phyloP scores from a whole-genome alignment of 192 early-diverging fungal species.

The Podila clonocystis region DNA sequence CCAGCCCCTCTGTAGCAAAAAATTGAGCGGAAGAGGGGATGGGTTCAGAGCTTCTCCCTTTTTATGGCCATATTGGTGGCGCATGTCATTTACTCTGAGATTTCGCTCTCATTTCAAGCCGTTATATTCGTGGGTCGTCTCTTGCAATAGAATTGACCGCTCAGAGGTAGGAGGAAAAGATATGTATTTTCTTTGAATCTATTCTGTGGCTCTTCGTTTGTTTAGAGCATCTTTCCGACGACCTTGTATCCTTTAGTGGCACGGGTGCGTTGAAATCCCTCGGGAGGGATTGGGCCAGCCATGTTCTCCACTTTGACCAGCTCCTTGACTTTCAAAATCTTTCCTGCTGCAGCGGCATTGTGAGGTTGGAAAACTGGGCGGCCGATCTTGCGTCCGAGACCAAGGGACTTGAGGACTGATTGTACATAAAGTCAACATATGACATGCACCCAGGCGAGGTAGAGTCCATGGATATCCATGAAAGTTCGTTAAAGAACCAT shows the following conservation, averaged over 20 bases:
- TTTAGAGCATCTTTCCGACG: conserved; percentile 39
- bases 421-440: neutral
- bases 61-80: no score
- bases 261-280: conserved; percentile 45
- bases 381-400: conserved; percentile 41
- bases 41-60: no score
- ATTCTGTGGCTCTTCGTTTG: neutral
- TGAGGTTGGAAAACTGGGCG: conserved; percentile 51
- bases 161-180: no score
- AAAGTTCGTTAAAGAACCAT: neutral
- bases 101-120: no score
- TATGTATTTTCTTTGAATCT: no score
- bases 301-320: conserved; percentile 51
- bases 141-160: no score
- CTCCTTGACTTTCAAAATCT: conserved; percentile 53
- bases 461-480: neutral
- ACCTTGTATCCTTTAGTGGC: conserved; percentile 49
- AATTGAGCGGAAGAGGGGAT: no score
- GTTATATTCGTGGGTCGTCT: no score
- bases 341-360: conserved; percentile 38
- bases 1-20: no score
- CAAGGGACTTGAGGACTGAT: conserved; percentile 45
- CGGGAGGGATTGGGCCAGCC: conserved; percentile 31
- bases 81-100: no score
- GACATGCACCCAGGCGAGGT: neutral